Conservation (phyloP, 2,329 filamentous ascomycete genomes). For the Corinectria fuckeliana region DNA sequence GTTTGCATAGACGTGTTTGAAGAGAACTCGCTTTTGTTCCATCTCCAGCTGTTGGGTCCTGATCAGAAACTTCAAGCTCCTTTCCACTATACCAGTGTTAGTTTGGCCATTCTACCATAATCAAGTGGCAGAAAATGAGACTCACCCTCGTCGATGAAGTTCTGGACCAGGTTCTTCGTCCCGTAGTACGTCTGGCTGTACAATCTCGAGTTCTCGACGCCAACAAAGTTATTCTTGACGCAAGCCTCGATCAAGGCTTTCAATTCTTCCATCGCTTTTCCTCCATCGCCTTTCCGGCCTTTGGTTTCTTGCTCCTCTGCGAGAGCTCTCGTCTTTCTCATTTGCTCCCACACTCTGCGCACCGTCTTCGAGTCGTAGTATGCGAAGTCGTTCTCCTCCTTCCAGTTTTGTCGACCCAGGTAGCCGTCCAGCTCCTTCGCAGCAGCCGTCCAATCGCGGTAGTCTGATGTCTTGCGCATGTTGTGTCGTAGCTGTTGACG, state of each 20-base stretch:
- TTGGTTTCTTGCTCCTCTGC: conserved; percentile 61
- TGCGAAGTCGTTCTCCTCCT: conserved; percentile 76
- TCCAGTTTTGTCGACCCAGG: conserved; percentile 82
- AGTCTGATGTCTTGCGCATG: conserved; percentile 75
- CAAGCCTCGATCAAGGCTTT: conserved; percentile 83
- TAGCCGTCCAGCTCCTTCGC: conserved; percentile 82
- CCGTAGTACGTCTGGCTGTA: conserved; percentile 98
- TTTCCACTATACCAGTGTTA: conserved; percentile 60
- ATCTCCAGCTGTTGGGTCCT: conserved; percentile 69
- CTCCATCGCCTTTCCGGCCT: conserved; percentile 45
- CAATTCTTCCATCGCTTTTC: conserved; percentile 74
- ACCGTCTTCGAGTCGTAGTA: conserved; percentile 92
- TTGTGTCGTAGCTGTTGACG: conserved; percentile 74
- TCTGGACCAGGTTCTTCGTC: conserved; percentile 93
- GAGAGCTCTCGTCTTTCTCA: conserved; percentile 67
- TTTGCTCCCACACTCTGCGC: conserved; percentile 75
- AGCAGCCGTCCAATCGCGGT: conserved; percentile 81
- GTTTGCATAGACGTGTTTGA: conserved; percentile 89
- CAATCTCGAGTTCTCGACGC: conserved; percentile 90
- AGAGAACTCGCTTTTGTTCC: conserved; percentile 80
- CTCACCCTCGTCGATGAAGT: conserved; percentile 83
- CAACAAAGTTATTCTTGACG: conserved; percentile 97
- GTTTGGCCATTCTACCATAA: background rate
- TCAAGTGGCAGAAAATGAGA: conserved; percentile 15
- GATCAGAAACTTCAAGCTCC: conserved; percentile 70